These are phyloP conservation scores for Boletus reticulatus DNA, from an alignment of 768 basidiomycete genomes.

Conservation along the genomic window DNA sequence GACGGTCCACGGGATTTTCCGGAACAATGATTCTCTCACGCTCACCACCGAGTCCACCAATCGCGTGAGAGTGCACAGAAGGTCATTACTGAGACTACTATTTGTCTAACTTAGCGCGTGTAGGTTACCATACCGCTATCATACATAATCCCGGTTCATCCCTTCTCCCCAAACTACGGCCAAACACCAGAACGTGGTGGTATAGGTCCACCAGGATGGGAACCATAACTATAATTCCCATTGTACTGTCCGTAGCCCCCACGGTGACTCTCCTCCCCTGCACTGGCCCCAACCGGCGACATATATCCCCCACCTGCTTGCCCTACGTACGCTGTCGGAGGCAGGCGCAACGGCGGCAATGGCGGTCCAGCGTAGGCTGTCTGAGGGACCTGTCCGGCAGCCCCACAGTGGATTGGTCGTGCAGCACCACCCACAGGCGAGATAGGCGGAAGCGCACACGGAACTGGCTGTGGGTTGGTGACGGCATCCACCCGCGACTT, in stretches of 20 bases:
- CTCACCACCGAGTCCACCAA: slow-evolving; percentile 21
- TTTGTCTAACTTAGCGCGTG: not conserved
- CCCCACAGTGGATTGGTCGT: slow-evolving; percentile 15
- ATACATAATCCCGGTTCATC: slow-evolving; percentile 11
- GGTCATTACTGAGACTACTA: slow-evolving; percentile 4
- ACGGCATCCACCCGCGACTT: slow-evolving; percentile 45
- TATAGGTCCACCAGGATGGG: slow-evolving; percentile 20
- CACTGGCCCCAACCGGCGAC: slow-evolving; percentile 17
- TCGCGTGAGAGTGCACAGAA: not conserved
- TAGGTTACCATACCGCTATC: slow-evolving; percentile 14
- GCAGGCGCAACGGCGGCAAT: slow-evolving; percentile 29
- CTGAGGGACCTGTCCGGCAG: slow-evolving; percentile 14
- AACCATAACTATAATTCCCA: slow-evolving; percentile 22
- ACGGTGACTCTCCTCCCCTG: slow-evolving; percentile 19
- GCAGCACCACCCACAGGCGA: slow-evolving; percentile 19
- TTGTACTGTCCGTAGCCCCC: slow-evolving; percentile 25
- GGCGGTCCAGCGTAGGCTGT: slow-evolving; percentile 21
- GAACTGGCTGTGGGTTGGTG: slow-evolving; percentile 8
- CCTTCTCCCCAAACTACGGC: slow-evolving; percentile 22
- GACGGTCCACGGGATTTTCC: slow-evolving; percentile 32
- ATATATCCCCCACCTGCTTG: slow-evolving; percentile 20
- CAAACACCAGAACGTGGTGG: slow-evolving; percentile 25
- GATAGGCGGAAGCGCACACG: slow-evolving; percentile 22
- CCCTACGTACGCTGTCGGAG: slow-evolving; percentile 17
- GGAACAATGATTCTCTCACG: slow-evolving; percentile 28